phyloP scores from a whole-genome alignment of 1,284 basidiomycete genomes.

The Cryptococcus wingfieldii region DNA sequence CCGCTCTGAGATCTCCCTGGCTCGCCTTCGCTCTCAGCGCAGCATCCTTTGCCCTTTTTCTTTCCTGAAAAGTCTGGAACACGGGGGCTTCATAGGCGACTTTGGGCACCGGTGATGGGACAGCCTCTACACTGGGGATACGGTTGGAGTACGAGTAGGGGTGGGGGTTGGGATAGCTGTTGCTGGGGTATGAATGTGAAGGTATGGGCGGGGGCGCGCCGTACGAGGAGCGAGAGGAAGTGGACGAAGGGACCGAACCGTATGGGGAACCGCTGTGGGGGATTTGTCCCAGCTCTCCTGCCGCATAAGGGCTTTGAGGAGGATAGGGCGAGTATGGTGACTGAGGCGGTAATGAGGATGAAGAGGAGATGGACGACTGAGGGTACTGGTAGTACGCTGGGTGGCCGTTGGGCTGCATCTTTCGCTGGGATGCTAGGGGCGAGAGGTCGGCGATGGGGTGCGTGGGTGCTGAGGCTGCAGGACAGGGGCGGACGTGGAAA shows the following conservation, averaged over 20 bases:
- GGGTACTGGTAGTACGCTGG: no score
- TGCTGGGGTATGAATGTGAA: no score
- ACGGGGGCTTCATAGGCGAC: constrained; percentile 38
- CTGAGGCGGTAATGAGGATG: not conserved
- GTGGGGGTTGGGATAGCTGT: no score
- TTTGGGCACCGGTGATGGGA: constrained; percentile 29
- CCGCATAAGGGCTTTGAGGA: not conserved
- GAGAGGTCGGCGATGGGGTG: no score
- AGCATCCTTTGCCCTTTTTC: constrained; percentile 38
- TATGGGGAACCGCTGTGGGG: not conserved
- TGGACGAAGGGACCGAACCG: no score
- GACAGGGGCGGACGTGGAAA: no score
- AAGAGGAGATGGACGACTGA: not conserved
- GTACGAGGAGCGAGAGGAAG: no score
- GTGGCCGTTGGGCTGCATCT: not conserved
- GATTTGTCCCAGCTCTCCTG: not conserved
- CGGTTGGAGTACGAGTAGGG: no score
- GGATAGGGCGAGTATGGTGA: not conserved
- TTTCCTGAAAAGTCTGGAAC: constrained; percentile 46
- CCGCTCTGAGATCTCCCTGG: not conserved
- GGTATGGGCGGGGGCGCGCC: no score
- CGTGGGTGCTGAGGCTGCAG: no score
- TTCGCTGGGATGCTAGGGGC: no score
- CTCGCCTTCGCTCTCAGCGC: constrained; percentile 18
- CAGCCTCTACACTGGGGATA: constrained; percentile 11